A percentile compares a stretch with the other conserved stretches of the same genome.
phyloP scores from a whole-genome alignment of 164 flowering plant genomes.

The Magnolia sinica region DNA sequence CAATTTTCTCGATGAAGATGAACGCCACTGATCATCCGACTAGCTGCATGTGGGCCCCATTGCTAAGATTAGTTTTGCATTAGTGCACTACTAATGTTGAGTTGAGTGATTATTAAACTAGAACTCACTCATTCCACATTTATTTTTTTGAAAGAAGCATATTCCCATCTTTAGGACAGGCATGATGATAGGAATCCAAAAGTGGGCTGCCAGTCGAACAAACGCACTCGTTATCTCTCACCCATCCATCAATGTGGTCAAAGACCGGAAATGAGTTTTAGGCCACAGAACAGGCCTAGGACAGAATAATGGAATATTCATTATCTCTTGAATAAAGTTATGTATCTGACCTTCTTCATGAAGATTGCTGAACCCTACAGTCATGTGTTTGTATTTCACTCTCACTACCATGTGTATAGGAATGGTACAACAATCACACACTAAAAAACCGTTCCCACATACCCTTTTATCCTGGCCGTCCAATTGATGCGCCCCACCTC shows the following conservation, averaged over 20 bases:
- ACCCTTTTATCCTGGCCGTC: no score
- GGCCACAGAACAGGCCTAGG: background rate
- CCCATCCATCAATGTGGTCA: background rate
- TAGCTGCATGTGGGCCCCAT: no score
- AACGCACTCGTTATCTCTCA: background rate
- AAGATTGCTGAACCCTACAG: background rate
- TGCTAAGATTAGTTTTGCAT: no score
- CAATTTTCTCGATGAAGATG: no score
- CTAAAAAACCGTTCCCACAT: no score
- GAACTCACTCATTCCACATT: background rate
- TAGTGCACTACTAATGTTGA: background rate
- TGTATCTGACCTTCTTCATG: background rate
- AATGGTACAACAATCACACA: no score
- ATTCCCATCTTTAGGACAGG: background rate
- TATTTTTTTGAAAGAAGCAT: background rate
- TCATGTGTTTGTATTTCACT: no score
- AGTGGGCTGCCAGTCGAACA: background rate
- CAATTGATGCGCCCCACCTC: no score
- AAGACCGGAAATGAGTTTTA: background rate
- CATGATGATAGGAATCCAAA: background rate
- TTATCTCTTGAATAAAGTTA: background rate
- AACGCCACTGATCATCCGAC: no score
- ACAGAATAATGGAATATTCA: background rate
- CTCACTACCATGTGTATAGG: no score
- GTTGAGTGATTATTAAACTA: background rate